Percentiles rank a stretch among this genome's conserved stretches.
Conservation (phyloP, 306 rosid genomes). For the Herpetospermum pedunculosum region DNA sequence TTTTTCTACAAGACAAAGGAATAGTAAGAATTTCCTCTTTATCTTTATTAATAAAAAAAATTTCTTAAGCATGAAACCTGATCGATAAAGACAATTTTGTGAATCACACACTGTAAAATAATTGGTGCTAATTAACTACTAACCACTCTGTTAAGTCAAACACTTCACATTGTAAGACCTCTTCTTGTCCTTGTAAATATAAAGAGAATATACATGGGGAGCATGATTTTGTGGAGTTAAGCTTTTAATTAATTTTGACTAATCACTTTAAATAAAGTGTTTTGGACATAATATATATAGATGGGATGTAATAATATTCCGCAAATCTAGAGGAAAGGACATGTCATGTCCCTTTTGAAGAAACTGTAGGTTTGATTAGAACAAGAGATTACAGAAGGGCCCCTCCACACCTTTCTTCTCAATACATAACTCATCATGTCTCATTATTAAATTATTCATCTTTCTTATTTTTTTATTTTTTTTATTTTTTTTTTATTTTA, state of each 20-base stretch:
- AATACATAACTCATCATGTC: not conserved
- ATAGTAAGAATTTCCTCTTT: too few relatives aligned
- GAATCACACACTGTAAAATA: not conserved
- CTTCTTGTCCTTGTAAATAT: too few relatives aligned
- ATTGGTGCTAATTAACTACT: not conserved
- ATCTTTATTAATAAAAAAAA: too few relatives aligned
- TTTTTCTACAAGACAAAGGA: not conserved
- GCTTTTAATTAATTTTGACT: not conserved
- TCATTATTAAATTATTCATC: not conserved
- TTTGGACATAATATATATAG: not conserved
- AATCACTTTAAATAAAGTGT: not conserved
- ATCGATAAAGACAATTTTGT: not conserved
- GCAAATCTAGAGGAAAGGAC: not conserved
- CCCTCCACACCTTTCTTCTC: not conserved
- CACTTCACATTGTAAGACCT: not conserved
- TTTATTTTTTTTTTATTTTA: not conserved
- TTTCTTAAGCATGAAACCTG: too few relatives aligned
- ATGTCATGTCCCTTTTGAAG: constrained; percentile 2
- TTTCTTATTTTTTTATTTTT: not conserved
- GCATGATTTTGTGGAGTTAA: not conserved
- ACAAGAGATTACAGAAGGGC: not conserved
- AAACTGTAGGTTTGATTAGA: not conserved
- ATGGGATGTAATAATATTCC: constrained; percentile 1
- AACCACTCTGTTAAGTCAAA: too few relatives aligned
- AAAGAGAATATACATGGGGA: not conserved